Evolutionary conservation across 306 rosid species (phyloP).

Genomic region (Sesbania bispinosa): DNA sequence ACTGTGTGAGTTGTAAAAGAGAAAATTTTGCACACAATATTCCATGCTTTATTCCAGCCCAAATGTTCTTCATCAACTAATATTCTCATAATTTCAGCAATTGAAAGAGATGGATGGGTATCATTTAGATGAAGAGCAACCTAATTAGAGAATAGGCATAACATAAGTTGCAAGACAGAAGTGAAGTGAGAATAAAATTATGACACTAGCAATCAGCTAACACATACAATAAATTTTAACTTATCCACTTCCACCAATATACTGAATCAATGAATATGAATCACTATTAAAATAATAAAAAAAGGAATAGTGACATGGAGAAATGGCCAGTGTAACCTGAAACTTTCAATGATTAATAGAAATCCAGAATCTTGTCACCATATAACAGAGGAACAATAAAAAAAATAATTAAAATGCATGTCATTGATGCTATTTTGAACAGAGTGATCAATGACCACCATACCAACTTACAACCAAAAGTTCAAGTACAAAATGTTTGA

Average conservation of each 20-base stretch:
- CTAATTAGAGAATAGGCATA: slow-evolving; percentile 32
- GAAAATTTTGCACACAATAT: slow-evolving; percentile 52
- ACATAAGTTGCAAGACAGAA: slow-evolving; percentile 16
- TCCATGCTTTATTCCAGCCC: slow-evolving; percentile 64
- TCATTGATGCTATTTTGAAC: slow-evolving; percentile 17
- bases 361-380: not conserved
- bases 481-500: slow-evolving; percentile 13
- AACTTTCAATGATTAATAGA: not conserved
- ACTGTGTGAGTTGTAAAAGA: slow-evolving; percentile 70
- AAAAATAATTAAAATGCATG: not conserved
- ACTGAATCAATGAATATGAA: not conserved
- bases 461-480: slow-evolving; percentile 18
- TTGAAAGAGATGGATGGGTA: slow-evolving; percentile 75
- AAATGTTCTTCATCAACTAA: slow-evolving; percentile 70
- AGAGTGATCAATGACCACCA: slow-evolving; percentile 12
- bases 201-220: slow-evolving; percentile 5
- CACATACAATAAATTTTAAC: not conserved
- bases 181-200: slow-evolving; percentile 13
- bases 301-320: not conserved
- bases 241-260: slow-evolving; percentile 5
- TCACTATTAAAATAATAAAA: not conserved
- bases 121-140: slow-evolving; percentile 75
- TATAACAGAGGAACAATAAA: not conserved
- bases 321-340: not conserved
- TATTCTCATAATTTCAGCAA: slow-evolving; percentile 65